Conservation (phyloP, 192 early-diverging fungal species). For the Coemansia javaensis region DNA sequence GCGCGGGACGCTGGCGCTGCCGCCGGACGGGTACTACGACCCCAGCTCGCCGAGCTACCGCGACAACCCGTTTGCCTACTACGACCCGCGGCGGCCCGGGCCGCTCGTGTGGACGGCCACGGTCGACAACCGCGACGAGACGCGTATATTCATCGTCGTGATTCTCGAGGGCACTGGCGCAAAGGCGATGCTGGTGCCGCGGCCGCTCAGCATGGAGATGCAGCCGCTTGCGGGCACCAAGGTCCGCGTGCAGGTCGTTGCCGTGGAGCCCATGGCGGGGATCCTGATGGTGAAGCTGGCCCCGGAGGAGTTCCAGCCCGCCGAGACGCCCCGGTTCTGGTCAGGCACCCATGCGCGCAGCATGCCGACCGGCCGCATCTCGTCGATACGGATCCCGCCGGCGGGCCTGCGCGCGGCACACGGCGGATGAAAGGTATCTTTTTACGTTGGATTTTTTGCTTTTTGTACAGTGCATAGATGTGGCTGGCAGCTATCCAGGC, state of each 20-base stretch:
- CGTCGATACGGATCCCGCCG: conserved; percentile 3
- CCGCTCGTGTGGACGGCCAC: conserved; percentile 42
- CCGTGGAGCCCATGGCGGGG: conserved; percentile 5
- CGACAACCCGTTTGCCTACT: conserved; percentile 39
- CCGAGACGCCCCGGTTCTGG: conserved; percentile 38
- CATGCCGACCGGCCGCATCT: background rate
- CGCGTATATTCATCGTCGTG: conserved; percentile 30
- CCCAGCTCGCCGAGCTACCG: conserved; percentile 21
- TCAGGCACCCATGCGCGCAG: background rate
- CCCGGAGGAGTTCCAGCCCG: conserved; percentile 31
- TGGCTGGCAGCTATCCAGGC: too few species aligned
- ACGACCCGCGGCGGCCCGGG: conserved; percentile 21
- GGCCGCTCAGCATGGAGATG: conserved; percentile 6
- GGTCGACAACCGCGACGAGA: conserved; percentile 36
- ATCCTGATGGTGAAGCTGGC: conserved; percentile 32
- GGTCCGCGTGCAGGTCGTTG: conserved; percentile 34
- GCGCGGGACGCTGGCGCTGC: conserved; percentile 18
- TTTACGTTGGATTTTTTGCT: background rate
- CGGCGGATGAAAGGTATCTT: background rate
- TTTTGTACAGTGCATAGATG: background rate
- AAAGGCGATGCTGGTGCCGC: conserved; percentile 17
- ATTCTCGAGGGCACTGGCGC: conserved; percentile 5
- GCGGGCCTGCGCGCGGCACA: background rate
- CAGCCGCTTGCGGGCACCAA: conserved; percentile 46
- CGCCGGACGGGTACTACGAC: conserved; percentile 31